These are phyloP conservation scores for Wickerhamiella domercqiae DNA, from an alignment of 805 yeast species.

Conservation along the genomic window DNA sequence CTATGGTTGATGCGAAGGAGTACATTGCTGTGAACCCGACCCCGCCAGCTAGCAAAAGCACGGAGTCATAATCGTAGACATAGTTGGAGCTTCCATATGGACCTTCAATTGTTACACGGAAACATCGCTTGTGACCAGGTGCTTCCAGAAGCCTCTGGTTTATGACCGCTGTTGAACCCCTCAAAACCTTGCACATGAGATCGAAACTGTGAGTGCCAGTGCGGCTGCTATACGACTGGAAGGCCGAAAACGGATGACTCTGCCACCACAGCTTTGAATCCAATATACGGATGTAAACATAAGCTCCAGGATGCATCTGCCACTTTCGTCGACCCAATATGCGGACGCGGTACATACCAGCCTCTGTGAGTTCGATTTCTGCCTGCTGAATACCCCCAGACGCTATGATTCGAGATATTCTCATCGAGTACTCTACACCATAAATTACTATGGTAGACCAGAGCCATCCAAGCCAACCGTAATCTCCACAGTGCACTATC, in stretches of 20 bases:
- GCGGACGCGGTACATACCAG: constrained; percentile 27
- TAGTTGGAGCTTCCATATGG: constrained; percentile 41
- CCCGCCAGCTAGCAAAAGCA: constrained; percentile 47
- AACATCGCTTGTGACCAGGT: constrained; percentile 16
- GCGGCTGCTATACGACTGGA: constrained; percentile 20
- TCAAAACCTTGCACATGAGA: constrained; percentile 36
- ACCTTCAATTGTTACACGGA: constrained; percentile 41
- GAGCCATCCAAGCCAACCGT: constrained; percentile 43
- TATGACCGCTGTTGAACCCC: constrained; percentile 36
- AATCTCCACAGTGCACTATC: constrained; percentile 41
- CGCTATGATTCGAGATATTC: constrained; percentile 37
- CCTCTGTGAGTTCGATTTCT: constrained; percentile 12
- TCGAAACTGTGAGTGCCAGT: constrained; percentile 28
- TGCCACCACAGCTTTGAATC: constrained; percentile 46
- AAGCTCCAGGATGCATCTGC: constrained; percentile 41
- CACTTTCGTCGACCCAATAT: constrained; percentile 30
- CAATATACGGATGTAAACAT: constrained; percentile 40
- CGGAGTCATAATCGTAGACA: constrained; percentile 32
- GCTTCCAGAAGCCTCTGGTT: constrained; percentile 22
- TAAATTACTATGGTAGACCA: constrained; percentile 48
- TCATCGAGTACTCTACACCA: constrained; percentile 45
- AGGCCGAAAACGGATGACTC: constrained; percentile 53
- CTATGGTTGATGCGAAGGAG: constrained; percentile 30
- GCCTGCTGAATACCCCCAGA: constrained; percentile 36
- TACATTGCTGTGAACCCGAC: constrained; percentile 46